These are phyloP conservation scores for Cudoniella acicularis DNA, from an alignment of 495 filamentous ascomycete genomes.

Conservation along the genomic window DNA sequence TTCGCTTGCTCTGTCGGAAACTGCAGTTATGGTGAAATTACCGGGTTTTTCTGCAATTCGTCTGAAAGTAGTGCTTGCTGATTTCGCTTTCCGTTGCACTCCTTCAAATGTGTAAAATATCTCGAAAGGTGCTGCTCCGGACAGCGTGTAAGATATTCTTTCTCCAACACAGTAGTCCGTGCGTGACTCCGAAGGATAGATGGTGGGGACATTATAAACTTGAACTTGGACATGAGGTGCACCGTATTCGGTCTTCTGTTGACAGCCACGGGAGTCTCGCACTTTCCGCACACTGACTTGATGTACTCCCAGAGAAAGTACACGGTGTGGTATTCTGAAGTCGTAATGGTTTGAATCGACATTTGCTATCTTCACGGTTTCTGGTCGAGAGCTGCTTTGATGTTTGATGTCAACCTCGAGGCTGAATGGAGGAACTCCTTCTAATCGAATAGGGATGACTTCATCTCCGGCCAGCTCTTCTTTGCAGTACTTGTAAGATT, in stretches of 20 bases:
- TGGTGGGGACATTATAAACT: slow-evolving; percentile 87
- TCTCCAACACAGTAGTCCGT: slow-evolving; percentile 94
- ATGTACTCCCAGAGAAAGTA: slow-evolving; percentile 80
- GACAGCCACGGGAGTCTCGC: slow-evolving; percentile 79
- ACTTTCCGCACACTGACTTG: slow-evolving; percentile 84
- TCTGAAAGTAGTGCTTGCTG: slow-evolving; percentile 72
- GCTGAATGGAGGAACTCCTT: slow-evolving; percentile 82
- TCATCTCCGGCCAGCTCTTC: slow-evolving; percentile 77
- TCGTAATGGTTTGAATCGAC: slow-evolving; percentile 71
- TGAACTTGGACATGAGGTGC: slow-evolving; percentile 75
- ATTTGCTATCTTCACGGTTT: slow-evolving; percentile 71
- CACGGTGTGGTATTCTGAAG: slow-evolving; percentile 75
- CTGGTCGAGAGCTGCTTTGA: slow-evolving; percentile 71
- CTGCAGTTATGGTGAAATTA: slow-evolving; percentile 77
- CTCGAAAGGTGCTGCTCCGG: slow-evolving; percentile 84
- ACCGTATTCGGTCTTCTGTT: slow-evolving; percentile 62
- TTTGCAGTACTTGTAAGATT: slow-evolving; percentile 91
- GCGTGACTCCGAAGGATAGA: slow-evolving; percentile 78
- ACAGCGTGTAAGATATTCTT: slow-evolving; percentile 82
- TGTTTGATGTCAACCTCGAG: slow-evolving; percentile 91
- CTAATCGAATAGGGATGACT: slow-evolving; percentile 76
- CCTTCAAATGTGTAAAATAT: slow-evolving; percentile 88
- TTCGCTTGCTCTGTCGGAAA: slow-evolving; percentile 76
- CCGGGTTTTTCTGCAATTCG: slow-evolving; percentile 89
- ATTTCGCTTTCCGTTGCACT: slow-evolving; percentile 70